Base-by-base conservation (phyloP, 306 rosid species). In the Acmispon strigosus region DNA sequence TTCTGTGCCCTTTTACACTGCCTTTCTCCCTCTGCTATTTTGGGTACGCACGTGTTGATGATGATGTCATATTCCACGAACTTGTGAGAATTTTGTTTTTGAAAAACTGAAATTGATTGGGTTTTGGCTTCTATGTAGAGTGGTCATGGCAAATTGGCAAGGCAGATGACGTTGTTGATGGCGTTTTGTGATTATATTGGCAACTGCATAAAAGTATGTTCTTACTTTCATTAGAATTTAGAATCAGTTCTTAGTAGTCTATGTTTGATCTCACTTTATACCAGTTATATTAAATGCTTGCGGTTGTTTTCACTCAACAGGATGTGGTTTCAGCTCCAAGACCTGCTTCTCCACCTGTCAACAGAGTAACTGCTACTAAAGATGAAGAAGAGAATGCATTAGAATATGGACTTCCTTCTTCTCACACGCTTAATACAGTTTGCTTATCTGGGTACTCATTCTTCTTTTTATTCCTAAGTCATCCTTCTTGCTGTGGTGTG, bases 321-420 rank as follows among this genome's bases (percentile, higher is more conserved):
- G 99, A 95, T 82, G 84, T 84, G 69, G 84, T 91, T 71, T 95
- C 99, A 62, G 99, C 99, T 55, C 96, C 96, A 52, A 83, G 99
- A 78, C 99, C 99, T 12, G 74, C 86, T 77, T 95, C 86, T 69
- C 99, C 99, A 39, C 97, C 96, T 20, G 89, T 91, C 37, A 78
- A 86, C 84, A 95, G 99, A 86, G 53, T 95, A 16, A 91, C 89
- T 29, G 84, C 97, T 22, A 91, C 99, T 8, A 95, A 84, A 76
- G 99, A 89, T 62, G 99, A 95, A 80, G 90, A 91, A 78, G 93
- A 95, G 41, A 95, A 95, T 66, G 96, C 99, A 0, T 75, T 86
- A 82, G 99, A 95, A 82, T 91, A 95, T 82, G 99, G 99, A 70
- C 70, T 95, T 69, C 99, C 99, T 49, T 95, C 99, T 73, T 95